Conservation (phyloP, 2,329 filamentous ascomycete species). For the Beauveria caledonica region DNA sequence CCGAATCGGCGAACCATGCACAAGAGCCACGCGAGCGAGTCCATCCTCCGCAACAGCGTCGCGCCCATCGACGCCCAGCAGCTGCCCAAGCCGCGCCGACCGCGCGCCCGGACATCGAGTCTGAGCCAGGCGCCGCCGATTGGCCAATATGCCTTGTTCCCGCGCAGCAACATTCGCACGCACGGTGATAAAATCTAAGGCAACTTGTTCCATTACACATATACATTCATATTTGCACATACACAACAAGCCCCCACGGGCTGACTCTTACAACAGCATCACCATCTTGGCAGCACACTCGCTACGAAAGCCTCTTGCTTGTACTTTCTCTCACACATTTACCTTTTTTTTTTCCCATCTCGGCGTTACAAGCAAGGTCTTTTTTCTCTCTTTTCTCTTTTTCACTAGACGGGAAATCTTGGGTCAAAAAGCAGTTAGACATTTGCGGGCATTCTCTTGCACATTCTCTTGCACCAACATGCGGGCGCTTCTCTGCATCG, state of each 20-base stretch:
- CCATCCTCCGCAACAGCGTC: constrained; percentile 23
- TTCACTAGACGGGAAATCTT: constrained; percentile 4
- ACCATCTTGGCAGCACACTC: background rate
- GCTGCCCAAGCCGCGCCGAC: constrained; percentile 23
- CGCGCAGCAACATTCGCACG: constrained; percentile 26
- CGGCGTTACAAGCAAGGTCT: background rate
- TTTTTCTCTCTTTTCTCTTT: constrained; percentile 1
- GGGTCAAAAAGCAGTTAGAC: constrained; percentile 10
- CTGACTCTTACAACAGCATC: background rate
- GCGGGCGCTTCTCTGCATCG: background rate
- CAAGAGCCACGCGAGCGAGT: constrained; percentile 31
- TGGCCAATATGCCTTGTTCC: constrained; percentile 41
- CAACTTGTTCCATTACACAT: background rate
- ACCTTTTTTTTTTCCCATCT: background rate
- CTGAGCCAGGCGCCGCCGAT: constrained; percentile 36
- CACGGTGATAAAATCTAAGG: constrained; percentile 8
- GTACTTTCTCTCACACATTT: background rate
- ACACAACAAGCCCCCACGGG: background rate
- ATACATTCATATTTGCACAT: background rate
- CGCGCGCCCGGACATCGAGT: constrained; percentile 39
- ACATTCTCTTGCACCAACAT: constrained; percentile 2
- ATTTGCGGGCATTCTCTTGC: constrained; percentile 4
- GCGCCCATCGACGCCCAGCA: constrained; percentile 24
- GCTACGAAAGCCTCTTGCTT: background rate
- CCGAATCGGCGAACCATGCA: constrained; percentile 21